Conservation (phyloP, 208 protist genomes). For the Endotrypanum monterogeii region DNA sequence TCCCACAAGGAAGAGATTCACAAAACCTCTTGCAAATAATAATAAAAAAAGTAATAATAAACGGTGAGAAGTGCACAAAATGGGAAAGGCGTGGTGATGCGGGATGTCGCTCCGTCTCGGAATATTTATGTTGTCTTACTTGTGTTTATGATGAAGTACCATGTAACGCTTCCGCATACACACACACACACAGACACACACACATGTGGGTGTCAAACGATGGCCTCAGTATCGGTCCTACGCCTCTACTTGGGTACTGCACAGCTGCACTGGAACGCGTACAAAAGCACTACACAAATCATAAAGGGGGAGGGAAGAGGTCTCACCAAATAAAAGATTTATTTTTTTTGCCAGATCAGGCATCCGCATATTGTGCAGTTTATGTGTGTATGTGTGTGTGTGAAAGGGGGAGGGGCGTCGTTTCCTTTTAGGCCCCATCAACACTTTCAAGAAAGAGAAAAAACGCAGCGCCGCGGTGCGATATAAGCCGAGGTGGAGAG, state of each 20-base stretch:
- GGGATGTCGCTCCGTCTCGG: background rate
- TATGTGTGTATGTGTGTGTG: too few species aligned
- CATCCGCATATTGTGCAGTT: too few species aligned
- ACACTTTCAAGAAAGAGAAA: background rate
- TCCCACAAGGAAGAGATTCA: background rate
- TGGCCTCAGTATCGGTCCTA: background rate
- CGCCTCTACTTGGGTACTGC: background rate
- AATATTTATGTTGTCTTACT: too few species aligned
- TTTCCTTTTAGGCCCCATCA: too few species aligned
- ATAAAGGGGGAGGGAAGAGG: background rate
- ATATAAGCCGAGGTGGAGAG: background rate
- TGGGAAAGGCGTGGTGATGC: background rate
- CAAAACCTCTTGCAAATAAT: background rate
- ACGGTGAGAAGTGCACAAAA: background rate
- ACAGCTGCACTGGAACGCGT: background rate
- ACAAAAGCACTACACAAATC: background rate
- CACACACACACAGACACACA: too few species aligned
- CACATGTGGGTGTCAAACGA: background rate
- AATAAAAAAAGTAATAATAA: too few species aligned
- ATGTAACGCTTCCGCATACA: background rate
- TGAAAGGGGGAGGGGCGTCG: too few species aligned
- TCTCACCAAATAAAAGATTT: too few species aligned
- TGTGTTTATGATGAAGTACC: background rate
- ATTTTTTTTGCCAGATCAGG: too few species aligned
- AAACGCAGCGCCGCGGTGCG: background rate